Evolutionary conservation across 2,329 filamentous ascomycete genomes (phyloP).

Genomic region (Neophaeococcomyces mojaviensis): DNA sequence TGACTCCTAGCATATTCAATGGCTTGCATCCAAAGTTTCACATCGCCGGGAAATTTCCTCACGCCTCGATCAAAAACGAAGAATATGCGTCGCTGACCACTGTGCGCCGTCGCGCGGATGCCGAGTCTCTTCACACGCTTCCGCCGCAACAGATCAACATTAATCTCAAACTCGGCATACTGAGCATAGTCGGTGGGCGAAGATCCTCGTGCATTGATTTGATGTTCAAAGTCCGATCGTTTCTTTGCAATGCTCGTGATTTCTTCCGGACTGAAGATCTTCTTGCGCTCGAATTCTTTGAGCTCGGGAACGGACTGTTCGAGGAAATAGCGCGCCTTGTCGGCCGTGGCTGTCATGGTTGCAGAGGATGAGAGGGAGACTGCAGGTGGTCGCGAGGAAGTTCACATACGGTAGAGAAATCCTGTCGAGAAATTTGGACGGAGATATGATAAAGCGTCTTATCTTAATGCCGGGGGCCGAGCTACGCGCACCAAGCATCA

Average conservation of each 20-base stretch:
- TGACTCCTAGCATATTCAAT: conserved; percentile 69
- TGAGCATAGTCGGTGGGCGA: conserved; percentile 70
- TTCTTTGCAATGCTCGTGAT: conserved; percentile 83
- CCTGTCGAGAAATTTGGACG: not conserved
- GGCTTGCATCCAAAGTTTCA: conserved; percentile 83
- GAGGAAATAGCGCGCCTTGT: conserved; percentile 91
- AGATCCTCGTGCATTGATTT: conserved; percentile 72
- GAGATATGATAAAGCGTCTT: conserved; percentile 5
- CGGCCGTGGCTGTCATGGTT: conserved; percentile 72
- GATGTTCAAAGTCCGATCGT: conserved; percentile 88
- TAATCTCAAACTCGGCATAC: conserved; percentile 69
- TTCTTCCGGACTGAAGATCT: conserved; percentile 84
- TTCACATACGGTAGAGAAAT: not conserved
- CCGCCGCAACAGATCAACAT: conserved; percentile 62
- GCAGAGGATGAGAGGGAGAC: conserved; percentile 7
- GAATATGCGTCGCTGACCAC: conserved; percentile 75
- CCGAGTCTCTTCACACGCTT: conserved; percentile 78
- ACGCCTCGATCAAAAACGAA: conserved; percentile 83
- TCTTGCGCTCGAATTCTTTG: conserved; percentile 83
- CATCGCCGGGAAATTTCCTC: conserved; percentile 71
- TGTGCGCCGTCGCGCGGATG: conserved; percentile 62
- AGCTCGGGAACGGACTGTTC: conserved; percentile 89
- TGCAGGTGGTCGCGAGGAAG: not conserved
- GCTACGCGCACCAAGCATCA: not conserved
- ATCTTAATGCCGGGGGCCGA: not conserved